Evolutionary conservation across 805 yeast genomes (phyloP), one percentile per base, ranked within the genome.

Genomic region (Debaryomyces hansenii): DNA sequence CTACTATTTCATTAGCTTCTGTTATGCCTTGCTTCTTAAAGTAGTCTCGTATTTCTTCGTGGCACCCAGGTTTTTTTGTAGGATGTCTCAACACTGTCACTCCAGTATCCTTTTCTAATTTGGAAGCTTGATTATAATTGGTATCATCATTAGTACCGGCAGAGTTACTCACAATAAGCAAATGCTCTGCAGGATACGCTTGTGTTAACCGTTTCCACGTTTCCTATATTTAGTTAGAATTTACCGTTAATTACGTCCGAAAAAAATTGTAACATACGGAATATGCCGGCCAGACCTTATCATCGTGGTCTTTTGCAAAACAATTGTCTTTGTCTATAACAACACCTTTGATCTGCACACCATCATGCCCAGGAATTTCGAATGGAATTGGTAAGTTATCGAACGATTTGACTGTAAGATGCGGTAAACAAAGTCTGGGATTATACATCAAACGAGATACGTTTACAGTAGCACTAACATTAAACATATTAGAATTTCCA

Each of bases 321-420:
- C 98, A 92, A 64, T 94, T 94, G 67, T 94, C 99, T 63, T 94
- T 94, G 60, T 94, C 99, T 20, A 94, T 71, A 0, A 94, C 92
- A 1, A 91, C 77, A 0, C 90, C 96, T 57, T 81, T 84, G 47
- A 88, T 85, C 4, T 56, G 53, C 7, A 57, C 56, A 1, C 46
- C 47, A 2, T 59, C 59, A 14, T 40, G 66, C 46, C 48, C 56
- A 2, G 74, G 73, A 20, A 67, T 67, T 39, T 27, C 44, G 20
- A 79, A 52, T 0, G 94, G 88, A 3, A 85, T 60, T 0, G 84
- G 78, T 3, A 87, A 61, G 42, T 79, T 77, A 54, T 80, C 83
- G 54, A 86, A 85, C 0, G 82, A 79, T 14, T 77, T 60, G 11
- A 81, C 72, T 0, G 76, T 67, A 20, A 78, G 28, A 39, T 84